Conservation (phyloP, 768 basidiomycete species). For the Termitomyces sp. region DNA sequence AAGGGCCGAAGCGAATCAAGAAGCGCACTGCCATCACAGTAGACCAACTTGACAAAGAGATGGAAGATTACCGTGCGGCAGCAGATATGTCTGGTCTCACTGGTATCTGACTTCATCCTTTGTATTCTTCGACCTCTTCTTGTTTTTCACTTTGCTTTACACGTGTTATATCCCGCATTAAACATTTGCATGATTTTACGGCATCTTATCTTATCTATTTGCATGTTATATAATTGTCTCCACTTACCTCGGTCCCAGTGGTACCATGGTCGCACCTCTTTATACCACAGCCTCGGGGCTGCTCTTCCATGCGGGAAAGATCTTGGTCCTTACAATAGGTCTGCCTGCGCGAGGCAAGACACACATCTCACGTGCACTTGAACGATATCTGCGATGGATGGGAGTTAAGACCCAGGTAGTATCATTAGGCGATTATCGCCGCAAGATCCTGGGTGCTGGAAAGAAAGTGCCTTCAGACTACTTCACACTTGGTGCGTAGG, state of each 20-base stretch:
- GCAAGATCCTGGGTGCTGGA: constrained; percentile 86
- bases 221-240: neutral
- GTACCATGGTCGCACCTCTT: constrained; percentile 84
- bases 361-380: constrained; percentile 91
- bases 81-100: constrained; percentile 24
- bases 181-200: neutral
- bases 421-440: constrained; percentile 91
- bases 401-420: constrained; percentile 96
- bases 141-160: neutral
- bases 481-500: constrained; percentile 70
- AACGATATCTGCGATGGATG: constrained; percentile 98
- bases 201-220: constrained; percentile 11
- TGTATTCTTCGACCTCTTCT: neutral
- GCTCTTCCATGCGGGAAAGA: constrained; percentile 92
- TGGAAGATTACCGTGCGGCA: constrained; percentile 73
- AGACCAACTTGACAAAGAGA: constrained; percentile 72
- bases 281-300: constrained; percentile 90
- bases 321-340: constrained; percentile 89
- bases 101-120: constrained; percentile 4
- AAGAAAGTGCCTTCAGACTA: constrained; percentile 90
- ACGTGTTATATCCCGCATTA: neutral
- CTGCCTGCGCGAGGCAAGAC: constrained; percentile 95
- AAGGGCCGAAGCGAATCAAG: constrained; percentile 73
- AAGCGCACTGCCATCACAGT: constrained; percentile 45
- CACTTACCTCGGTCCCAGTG: neutral